Evolutionary conservation across 2,329 filamentous ascomycete genomes (phyloP).

Genomic region (Aspergillus fumigatiaffinis): DNA sequence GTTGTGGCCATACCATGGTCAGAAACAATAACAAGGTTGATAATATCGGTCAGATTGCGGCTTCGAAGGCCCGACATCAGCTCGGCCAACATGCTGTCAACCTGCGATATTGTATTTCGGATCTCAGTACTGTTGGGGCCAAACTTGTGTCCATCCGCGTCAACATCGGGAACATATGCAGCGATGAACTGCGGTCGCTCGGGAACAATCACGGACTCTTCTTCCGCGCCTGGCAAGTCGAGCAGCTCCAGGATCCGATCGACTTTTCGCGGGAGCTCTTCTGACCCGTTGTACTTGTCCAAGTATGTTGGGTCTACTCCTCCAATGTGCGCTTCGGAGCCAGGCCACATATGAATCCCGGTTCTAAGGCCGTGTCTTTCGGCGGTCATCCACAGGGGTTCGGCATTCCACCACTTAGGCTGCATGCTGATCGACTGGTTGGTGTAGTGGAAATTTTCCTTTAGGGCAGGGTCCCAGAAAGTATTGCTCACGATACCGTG

Average conservation of each 20-base stretch:
- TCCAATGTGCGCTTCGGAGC: constrained; percentile 81
- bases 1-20: constrained; percentile 99
- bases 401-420: constrained; percentile 89
- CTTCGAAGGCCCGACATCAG: constrained; percentile 72
- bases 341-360: constrained; percentile 98
- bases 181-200: constrained; percentile 86
- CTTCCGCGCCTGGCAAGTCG: constrained; percentile 72
- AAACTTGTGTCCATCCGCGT: constrained; percentile 78
- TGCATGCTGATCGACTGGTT: constrained; percentile 71
- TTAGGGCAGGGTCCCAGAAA: constrained; percentile 79
- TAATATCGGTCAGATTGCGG: constrained; percentile 81
- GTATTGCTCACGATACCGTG: constrained; percentile 92
- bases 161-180: constrained; percentile 91
- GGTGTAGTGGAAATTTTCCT: constrained; percentile 85
- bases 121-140: constrained; percentile 96
- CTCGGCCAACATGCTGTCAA: constrained; percentile 75
- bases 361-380: constrained; percentile 74
- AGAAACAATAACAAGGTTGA: constrained; percentile 93
- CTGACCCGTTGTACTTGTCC: constrained; percentile 78
- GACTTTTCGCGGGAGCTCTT: constrained; percentile 71
- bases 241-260: constrained; percentile 75
- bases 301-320: constrained; percentile 72
- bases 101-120: constrained; percentile 67
- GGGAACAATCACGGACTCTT: constrained; percentile 46
- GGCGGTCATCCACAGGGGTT: constrained; percentile 91